phyloP scores from a whole-genome alignment of 1,284 basidiomycete genomes.

The Phellopilus nigrolimitatus region DNA sequence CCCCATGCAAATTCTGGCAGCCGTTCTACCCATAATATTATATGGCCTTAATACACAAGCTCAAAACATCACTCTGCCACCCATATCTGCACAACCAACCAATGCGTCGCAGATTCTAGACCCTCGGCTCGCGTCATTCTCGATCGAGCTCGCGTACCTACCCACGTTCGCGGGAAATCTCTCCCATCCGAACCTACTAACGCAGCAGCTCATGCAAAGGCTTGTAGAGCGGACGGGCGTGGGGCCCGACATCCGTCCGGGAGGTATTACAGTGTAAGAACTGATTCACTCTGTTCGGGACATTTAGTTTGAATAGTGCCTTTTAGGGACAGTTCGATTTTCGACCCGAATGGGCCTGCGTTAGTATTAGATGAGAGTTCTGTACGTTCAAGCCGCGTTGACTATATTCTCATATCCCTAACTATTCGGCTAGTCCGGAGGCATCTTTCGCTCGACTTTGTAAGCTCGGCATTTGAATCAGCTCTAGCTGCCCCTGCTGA shows the following conservation, averaged over 20 bases:
- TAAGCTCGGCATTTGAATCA: constrained; percentile 15
- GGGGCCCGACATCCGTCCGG: constrained; percentile 31
- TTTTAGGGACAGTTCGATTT: constrained; percentile 31
- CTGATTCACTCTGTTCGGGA: neutral
- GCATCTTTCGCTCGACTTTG: constrained; percentile 32
- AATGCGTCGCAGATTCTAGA: constrained; percentile 31
- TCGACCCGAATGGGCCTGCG: constrained; percentile 27
- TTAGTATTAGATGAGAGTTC: constrained; percentile 28
- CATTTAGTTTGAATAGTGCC: neutral
- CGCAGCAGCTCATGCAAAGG: constrained; percentile 29
- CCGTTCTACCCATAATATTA: neutral
- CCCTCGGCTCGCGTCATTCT: constrained; percentile 31
- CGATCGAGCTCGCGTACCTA: constrained; percentile 33
- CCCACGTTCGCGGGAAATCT: constrained; percentile 32
- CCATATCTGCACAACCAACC: constrained; percentile 19
- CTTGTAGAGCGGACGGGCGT: constrained; percentile 33
- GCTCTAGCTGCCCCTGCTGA: neutral
- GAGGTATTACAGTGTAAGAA: constrained; percentile 32
- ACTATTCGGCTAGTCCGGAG: constrained; percentile 26
- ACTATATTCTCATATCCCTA: neutral
- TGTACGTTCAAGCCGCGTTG: constrained; percentile 21
- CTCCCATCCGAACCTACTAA: constrained; percentile 30
- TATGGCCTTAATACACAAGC: neutral
- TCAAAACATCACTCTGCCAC: constrained; percentile 16
- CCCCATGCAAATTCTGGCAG: neutral